Base-by-base conservation (phyloP, 208 protist genomes). In the Trypanosoma platydactyli region DNA sequence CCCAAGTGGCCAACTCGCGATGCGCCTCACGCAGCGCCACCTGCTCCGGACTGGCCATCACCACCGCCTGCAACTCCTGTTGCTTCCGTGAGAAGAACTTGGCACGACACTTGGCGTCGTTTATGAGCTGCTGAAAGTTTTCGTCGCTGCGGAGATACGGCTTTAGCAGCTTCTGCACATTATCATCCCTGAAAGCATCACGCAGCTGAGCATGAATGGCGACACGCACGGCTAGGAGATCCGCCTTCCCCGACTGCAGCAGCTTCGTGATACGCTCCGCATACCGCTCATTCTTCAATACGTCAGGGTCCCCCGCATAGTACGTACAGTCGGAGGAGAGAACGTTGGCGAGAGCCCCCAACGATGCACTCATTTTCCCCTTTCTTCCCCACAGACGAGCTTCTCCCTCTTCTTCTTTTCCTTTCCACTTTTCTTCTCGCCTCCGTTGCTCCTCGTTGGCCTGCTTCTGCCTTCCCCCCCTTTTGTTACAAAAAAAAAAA, bases 161-260 rank as follows among this genome's bases (percentile, higher is more conserved):
- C 68, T 75, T 46, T 44, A 94, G 64, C 55, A 76, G 59, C 62
- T 77, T 20, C 66, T 91, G 88, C 30, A 85, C 76, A 35, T 72
- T 74, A 22, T 74, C 59, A 53, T 83, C 67, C 44, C 70, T 83
- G 65, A 94, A 84, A 57, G 81, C 83, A 25, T 82, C 79, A 12
- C 84, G 82, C 48, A 94, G 78, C 76, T 94, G 88, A 24, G 84
- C 80, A 68, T 91, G 88, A 52, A 94, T 87, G 35, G 88, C 84
- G 18, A 91, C 82, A 38, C 88, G 84, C 3, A 64, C 74, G 12
- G 79, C 80, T 25, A 94, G 83, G 51, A 86, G 88, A 50, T 91
- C 83, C 30, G 70, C 71, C 41, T 79, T 73, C 15, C 80, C 68
- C 22, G 79, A 83, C 27, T 81, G 58, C 7, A 94, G 75, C 3